Base-by-base conservation (phyloP, 441 rosid genomes). In the Gossypium lobatum region DNA sequence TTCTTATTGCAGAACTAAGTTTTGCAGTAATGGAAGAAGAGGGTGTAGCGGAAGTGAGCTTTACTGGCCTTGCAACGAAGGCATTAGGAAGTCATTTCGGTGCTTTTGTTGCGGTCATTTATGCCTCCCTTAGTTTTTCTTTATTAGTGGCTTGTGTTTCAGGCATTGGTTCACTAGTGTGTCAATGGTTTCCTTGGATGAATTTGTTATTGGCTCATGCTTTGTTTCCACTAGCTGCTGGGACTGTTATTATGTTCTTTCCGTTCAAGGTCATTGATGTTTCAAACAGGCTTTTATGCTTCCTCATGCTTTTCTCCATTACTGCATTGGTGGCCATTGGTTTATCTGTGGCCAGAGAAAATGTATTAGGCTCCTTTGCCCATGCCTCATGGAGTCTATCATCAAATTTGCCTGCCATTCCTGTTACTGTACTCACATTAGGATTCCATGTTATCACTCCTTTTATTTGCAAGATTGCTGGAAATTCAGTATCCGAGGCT, bases 401-500 rank as follows among this genome's bases (percentile, higher is more conserved):
- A 2, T 68, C 86, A 5, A 84, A 88, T 81, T 87, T 90, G 84
- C 97, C 95, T 13, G 92, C 95, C n/a, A 88, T 92, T 69, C 97
- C 97, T 73, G 95, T 92, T 17, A 87, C 88, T 68, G 97, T 93
- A 25, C 88, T 93, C 72, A 90, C 97, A 17, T 82, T 93, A 62
- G 98, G 97, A 55, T 93, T 92, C 81, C 97, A 93, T 83, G 97
- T 93, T 42, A 88, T 93, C 64, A 93, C 96, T 74, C 96, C 96
- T 76, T 93, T 92, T 76, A 86, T 90, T 78, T 92, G 97, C 71
- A 92, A 88, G 74, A 77, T 93, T 23, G 95, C 93, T 1, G 97
- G 96, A 53, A 84, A 88, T 63, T 73, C 87, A 9, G 86, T 85
- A 34, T 73, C 81, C 0, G 92, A 89, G 57, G 91, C 98, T 52